A percentile compares a stretch with the other conserved stretches of the same genome.
Conservation (phyloP, 345 rosid species). For the Rhodomyrtus tomentosa region DNA sequence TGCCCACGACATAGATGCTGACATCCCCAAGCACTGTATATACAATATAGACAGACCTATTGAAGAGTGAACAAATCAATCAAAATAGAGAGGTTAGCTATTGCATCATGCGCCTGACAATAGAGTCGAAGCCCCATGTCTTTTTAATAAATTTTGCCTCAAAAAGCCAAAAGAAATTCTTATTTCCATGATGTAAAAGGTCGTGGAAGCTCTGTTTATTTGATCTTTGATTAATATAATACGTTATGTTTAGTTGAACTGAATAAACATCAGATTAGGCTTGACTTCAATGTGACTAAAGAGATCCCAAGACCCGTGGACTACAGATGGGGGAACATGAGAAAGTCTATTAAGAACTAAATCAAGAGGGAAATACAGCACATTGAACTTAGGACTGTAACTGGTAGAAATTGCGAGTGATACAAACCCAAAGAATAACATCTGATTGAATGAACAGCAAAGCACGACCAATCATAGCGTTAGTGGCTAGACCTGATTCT, state of each 20-base stretch:
- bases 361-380: neutral
- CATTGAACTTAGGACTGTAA: neutral
- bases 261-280: neutral
- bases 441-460: neutral
- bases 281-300: neutral
- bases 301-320: neutral
- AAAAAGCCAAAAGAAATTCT: neutral
- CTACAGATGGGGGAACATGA: neutral
- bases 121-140: neutral
- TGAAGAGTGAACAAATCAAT: neutral
- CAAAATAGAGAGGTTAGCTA: neutral
- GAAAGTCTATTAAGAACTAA: neutral
- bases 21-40: slow-evolving; percentile 92
- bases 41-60: slow-evolving; percentile 89
- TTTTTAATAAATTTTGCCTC: neutral
- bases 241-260: neutral
- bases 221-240: neutral
- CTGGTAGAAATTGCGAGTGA: neutral
- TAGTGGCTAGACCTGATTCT: neutral
- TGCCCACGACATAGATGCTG: slow-evolving; percentile 81
- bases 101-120: neutral
- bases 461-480: neutral
- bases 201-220: neutral
- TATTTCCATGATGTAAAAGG: neutral
- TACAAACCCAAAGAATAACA: neutral